A percentile compares a stretch with the other conserved stretches of the same genome.
Evolutionary conservation across 2,329 filamentous ascomycete species (phyloP).

Genomic region (Malbranchea zuffiana): DNA sequence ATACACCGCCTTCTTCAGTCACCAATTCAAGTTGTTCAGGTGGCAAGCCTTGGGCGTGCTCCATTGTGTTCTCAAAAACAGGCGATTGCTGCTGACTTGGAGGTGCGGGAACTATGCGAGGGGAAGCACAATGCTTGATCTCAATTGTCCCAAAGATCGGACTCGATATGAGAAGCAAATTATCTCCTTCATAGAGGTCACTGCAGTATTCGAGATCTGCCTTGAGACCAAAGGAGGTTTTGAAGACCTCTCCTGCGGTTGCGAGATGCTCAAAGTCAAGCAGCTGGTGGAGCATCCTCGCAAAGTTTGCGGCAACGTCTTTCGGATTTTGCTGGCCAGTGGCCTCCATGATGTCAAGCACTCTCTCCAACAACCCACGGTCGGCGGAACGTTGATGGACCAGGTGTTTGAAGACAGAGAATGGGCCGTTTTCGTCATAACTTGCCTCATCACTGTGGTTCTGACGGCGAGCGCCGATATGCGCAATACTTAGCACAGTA

Average conservation of each 20-base stretch:
- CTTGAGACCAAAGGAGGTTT: neutral
- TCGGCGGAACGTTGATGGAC: neutral
- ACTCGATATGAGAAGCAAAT: neutral
- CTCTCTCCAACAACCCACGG: neutral
- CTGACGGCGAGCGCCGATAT: constrained; percentile 33
- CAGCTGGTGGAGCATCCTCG: neutral
- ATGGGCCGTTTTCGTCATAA: neutral
- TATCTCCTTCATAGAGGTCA: neutral
- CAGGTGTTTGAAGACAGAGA: neutral
- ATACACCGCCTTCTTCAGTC: too few species aligned
- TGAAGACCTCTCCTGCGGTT: neutral
- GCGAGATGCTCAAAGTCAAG: neutral
- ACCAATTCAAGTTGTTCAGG: too few species aligned
- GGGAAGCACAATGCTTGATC: neutral
- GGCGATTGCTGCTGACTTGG: too few species aligned
- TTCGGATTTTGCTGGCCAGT: too few species aligned
- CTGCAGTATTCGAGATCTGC: neutral
- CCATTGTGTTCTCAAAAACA: too few species aligned
- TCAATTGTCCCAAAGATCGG: neutral
- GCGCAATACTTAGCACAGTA: constrained; percentile 36
- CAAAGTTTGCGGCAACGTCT: too few species aligned
- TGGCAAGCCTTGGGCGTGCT: too few species aligned
- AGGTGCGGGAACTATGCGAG: too few species aligned
- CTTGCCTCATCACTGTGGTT: neutral
- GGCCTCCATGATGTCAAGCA: neutral